Evolutionary conservation across 345 rosid genomes (phyloP), one percentile per base, ranked within the genome.

Genomic region (Ailanthus altissimus): DNA sequence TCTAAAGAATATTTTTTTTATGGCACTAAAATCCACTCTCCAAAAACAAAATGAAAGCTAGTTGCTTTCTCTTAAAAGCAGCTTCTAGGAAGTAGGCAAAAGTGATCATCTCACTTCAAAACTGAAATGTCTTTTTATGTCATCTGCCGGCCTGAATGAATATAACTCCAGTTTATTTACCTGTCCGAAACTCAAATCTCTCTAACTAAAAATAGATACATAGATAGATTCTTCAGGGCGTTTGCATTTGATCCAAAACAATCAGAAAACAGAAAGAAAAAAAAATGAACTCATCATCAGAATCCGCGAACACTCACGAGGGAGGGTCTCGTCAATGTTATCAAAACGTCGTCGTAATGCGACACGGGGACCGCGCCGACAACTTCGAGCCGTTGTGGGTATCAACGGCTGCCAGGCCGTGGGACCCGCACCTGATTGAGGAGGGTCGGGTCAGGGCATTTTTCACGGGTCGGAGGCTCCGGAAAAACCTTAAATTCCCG

Each of bases 301-400:
- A 28, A 42, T 32, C 65, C 66, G 6, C n/a, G 40, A 49, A 15
- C 21, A 12, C 65, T 7, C 25, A 46, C 57, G 25, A 47, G 15
- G 38, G 15, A 38, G 43, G 14, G 10, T 20, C 43, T 54, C 12
- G 14, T 36, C 23, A 25, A 36, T 38, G 10, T 26, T 64, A 70
- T 81, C 98, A 93, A 69, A 84, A 89, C 81, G 84, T 95, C 36
- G 74, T 95, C 78, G 93, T 95, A n/a, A 88, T 95, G 93, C 86
- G 99, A 65, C 99, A 93, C 81, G 98, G 98, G 7, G 94, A 93
- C 75, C 94, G 98, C 15, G 72, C 90, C 62, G 98, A 95, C 82
- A 88, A 84, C 75, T 74, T 83, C 79, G 91, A 89, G 7, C 89
- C 86, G 2, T 72, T 71, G 2, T 95, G 98, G 97, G 79, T 81